Base-by-base conservation (phyloP, 208 protist genomes). In the Leishmania aethiopica region DNA sequence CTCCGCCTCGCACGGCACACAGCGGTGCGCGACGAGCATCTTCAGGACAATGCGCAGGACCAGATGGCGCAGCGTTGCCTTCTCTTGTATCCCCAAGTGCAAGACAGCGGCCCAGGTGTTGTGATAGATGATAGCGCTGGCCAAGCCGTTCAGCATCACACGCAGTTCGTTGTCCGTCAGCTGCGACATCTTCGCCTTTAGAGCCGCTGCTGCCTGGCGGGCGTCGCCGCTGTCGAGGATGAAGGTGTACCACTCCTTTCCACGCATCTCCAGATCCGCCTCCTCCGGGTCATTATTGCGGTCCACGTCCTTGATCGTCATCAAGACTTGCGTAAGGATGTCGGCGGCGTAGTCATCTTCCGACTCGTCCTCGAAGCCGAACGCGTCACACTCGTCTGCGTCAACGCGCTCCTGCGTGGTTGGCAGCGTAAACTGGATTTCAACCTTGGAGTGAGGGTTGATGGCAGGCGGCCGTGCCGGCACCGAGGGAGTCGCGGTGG, bases 21-120 rank as follows among this genome's bases (percentile, higher is more conserved):
- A 66, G 49, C 76, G 22, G 22, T 70, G 25, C 6, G 17, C 0
- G 25, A 86, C 84, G 6, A 97, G 78, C 35, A 78, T 73, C 42
- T 89, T 84, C 0, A 97, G 79, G 19, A 94, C 70, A 45, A 89
- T 79, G 60, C 95, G 87, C 62, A 97, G 79, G 11, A 95, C 77
- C 17, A 87, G 77, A 80, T 95, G 87, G 17, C 94, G 91, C 78
- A 97, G 85, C 78, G 75, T 64, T 15, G 45, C 2, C 17, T 25
- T 32, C 57, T 80, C 66, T 8, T 17, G 62, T 28, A 42, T 19
- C 15, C 71, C 55, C 0, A 86, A 59, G 1, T 28, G 35, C 40
- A 73, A 32, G 7, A 80, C 15, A 1, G 77, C 55, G 22, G 7
- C 11, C 78, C 69, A 86, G 32, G 37, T 53, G 10, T 49, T 28